Percentiles rank a stretch among this genome's conserved stretches.
These are phyloP conservation scores for Neurospora cerealis DNA, from an alignment of 495 filamentous ascomycete species.

Conservation along the genomic window DNA sequence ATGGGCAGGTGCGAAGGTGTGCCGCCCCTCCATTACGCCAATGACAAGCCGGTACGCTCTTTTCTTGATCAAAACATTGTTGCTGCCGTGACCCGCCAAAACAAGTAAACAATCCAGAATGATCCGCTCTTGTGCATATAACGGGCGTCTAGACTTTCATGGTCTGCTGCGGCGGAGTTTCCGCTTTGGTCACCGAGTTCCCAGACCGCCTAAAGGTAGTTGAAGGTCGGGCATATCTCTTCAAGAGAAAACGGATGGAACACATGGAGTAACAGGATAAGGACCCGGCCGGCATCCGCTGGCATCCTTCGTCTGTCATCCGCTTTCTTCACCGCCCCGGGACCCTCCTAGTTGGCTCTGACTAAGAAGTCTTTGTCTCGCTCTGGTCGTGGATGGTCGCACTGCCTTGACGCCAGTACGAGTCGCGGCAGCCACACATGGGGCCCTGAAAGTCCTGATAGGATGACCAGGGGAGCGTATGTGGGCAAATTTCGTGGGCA, in stretches of 20 bases:
- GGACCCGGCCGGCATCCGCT: neutral
- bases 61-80: neutral
- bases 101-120: neutral
- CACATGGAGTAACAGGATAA: neutral
- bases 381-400: neutral
- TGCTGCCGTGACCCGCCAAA: neutral
- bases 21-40: neutral
- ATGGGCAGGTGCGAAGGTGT: neutral
- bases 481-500: neutral
- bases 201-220: neutral
- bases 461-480: neutral
- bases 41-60: neutral
- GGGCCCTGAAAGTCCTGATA: neutral
- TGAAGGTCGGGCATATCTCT: neutral
- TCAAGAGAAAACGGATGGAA: neutral
- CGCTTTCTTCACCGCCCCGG: neutral
- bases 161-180: neutral
- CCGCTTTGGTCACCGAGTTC: neutral
- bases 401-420: neutral
- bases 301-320: neutral
- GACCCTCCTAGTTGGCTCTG: neutral
- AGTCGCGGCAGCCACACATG: neutral
- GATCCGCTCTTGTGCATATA: neutral
- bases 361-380: neutral
- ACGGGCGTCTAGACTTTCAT: neutral